Evolutionary conservation across 805 yeast genomes (phyloP), one percentile per base, ranked within the genome.

Genomic region (Pichia cephalocereana): DNA sequence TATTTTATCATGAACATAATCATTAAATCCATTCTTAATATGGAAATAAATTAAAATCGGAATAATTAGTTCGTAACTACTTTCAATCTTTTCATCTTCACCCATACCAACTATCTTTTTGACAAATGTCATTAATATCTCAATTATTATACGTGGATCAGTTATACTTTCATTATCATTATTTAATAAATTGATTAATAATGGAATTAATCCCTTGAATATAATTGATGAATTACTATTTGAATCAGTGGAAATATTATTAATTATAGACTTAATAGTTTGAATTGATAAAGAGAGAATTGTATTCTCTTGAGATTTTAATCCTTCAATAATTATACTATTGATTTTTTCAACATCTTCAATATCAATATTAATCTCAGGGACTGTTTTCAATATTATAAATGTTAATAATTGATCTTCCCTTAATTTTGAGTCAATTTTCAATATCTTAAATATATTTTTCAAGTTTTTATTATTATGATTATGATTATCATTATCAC

Each of bases 251-350:
- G 55, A 54, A 8, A 58, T 61, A 4, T 61, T 47, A 9, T 65
- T 58, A 39, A 83, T 68, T 40, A 86, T 65, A 0, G 82, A 70
- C 55, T 74, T 82, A 45, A 83, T 68, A 15, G 93, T 82, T 53
- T 82, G 89, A 12, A 81, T 68, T 0, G 77, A 69, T 10, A 77
- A 65, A 0, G 69, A 61, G 38, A 56, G 54, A 9, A 70, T 55
- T 9, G 64, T 59, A 1, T 60, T 49, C n/a, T 64, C 70, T 4
- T 66, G 59, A 6, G 67, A 58, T 0, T 54, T 44, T 9, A 80
- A 55, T 15, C 72, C 69, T 5, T 54, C 57, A 0, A 68, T 50
- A 10, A 80, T 57, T 17, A 59, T 59, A 2, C 57, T 51, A 2
- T 68, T 61, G 34, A 72, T 57, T 10, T 59, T 56, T 2, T 65